A percentile compares a stretch with the other conserved stretches of the same genome.
Conservation (phyloP, 208 protist genomes). For the Wallacemonas sp. region DNA sequence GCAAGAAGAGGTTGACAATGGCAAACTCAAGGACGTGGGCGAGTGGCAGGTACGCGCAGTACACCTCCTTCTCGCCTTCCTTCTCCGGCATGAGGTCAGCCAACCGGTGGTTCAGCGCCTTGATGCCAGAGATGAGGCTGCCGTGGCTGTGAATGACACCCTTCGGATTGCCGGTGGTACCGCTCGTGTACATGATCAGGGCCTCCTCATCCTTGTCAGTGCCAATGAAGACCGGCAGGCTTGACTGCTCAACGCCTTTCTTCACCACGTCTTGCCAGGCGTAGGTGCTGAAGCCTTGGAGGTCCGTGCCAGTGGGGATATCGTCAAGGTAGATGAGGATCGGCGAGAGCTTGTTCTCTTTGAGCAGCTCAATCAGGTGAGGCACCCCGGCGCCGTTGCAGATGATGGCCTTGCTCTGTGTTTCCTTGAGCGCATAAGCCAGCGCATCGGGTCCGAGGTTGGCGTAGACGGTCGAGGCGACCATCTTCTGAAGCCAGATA, state of each 20-base stretch:
- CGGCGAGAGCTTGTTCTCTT: slow-evolving; percentile 19
- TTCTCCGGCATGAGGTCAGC: slow-evolving; percentile 26
- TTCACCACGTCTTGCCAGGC: slow-evolving; percentile 49
- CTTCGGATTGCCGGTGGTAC: slow-evolving; percentile 73
- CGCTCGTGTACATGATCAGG: slow-evolving; percentile 76
- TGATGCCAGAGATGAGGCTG: slow-evolving; percentile 32
- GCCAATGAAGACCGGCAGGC: slow-evolving; percentile 19
- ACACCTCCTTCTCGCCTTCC: slow-evolving; percentile 34
- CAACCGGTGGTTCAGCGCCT: slow-evolving; percentile 21
- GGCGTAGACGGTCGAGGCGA: slow-evolving; percentile 71
- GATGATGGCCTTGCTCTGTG: slow-evolving; percentile 43
- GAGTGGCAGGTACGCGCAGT: slow-evolving; percentile 68
- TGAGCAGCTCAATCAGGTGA: slow-evolving; percentile 42
- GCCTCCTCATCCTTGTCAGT: slow-evolving; percentile 34
- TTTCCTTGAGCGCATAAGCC: slow-evolving; percentile 51
- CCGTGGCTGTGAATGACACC: slow-evolving; percentile 60
- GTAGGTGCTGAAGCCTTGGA: slow-evolving; percentile 22
- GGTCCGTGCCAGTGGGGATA: slow-evolving; percentile 20
- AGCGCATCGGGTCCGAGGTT: slow-evolving; percentile 75
- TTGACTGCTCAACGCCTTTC: slow-evolving; percentile 20
- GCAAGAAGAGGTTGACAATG: slow-evolving; percentile 38
- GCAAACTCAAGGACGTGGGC: slow-evolving; percentile 75
- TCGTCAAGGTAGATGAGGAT: slow-evolving; percentile 51
- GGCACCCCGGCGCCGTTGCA: slow-evolving; percentile 52
- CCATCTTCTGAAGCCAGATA: slow-evolving; percentile 68